Evolutionary conservation across 768 basidiomycete species (phyloP), one percentile per base, ranked within the genome.

Genomic region (Lentinula aciculospora): DNA sequence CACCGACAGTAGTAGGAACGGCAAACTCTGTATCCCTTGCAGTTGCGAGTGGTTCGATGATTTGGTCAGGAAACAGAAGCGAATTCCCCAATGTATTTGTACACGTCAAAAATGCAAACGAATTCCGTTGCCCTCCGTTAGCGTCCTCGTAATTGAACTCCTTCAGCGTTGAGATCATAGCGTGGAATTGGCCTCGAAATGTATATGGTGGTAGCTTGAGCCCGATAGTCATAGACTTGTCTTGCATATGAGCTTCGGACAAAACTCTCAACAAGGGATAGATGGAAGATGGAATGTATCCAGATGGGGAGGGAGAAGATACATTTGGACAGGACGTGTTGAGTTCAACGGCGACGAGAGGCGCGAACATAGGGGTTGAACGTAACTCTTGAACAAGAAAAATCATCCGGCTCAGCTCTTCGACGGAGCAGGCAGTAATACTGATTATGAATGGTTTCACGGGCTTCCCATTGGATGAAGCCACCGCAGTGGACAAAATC

Each of bases 241-340:
- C 88, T 25, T 67, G 59, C 58, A 70, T 66, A 64, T 78, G 78
- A 47, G 73, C 76, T 0, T 77, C 72, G 5, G 80, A 76, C 44
- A 92, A 73, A 7, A 82, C 76, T 37, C 69, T 64, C 6, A 94
- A 75, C 56, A 89, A 70, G 1, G 83, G 78, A 0, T 67, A 53
- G 53, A 92, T 78, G 17, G 51, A 54, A 28, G n/a, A 45, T 53
- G 83, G 76, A 37, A 78, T 69, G 70, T 94, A 94, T 9, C 88
- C 81, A 19, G 85, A 79, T 0, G 89, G 89, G 0, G 88, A 79
- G 3, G 78, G 66, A 25, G 75, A 72, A 10, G 69, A 71, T 62
- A 93, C 88, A 67, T 94, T 94, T 3, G 92, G 92, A 62, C 92
- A 94, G 39, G 85, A 88, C 0, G 89, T 84, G 68, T 94, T 94